These are phyloP conservation scores for Salisapilia sapeloensis DNA, from an alignment of 352 stramenopile species.

Conservation along the genomic window DNA sequence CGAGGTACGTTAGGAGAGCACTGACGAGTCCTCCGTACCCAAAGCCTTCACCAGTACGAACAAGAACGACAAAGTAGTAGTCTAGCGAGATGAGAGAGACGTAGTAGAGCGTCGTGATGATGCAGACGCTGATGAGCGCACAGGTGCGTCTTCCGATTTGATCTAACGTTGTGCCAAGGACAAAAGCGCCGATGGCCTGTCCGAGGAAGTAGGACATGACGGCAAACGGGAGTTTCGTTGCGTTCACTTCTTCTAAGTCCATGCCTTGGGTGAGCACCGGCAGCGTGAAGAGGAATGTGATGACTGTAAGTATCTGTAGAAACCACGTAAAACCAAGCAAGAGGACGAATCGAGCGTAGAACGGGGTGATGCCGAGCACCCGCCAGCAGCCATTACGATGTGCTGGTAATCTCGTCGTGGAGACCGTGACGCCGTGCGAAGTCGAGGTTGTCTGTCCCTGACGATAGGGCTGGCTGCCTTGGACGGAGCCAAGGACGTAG, in stretches of 20 bases:
- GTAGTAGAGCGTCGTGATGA: constrained; percentile 14
- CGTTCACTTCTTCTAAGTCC: background rate
- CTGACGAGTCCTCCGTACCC: constrained; percentile 37
- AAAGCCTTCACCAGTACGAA: constrained; percentile 19
- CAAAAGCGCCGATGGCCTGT: constrained; percentile 19
- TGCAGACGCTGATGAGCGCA: constrained; percentile 15
- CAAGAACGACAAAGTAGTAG: constrained; percentile 16
- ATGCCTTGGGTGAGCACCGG: constrained; percentile 1
- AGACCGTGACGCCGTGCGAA: constrained; percentile 1
- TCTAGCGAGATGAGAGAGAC: constrained; percentile 18
- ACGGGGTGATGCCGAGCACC: constrained; percentile 16
- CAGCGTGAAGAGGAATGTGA: constrained; percentile 15
- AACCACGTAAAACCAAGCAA: constrained; percentile 29
- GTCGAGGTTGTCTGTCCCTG: background rate
- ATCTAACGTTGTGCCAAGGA: constrained; percentile 36
- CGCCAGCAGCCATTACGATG: constrained; percentile 9
- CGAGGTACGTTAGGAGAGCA: constrained; percentile 24
- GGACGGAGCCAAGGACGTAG: constrained; percentile 19
- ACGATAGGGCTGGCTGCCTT: constrained; percentile 3
- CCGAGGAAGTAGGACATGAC: constrained; percentile 23
- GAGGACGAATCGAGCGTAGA: constrained; percentile 23
- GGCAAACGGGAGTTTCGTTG: constrained; percentile 7
- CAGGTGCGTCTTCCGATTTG: constrained; percentile 28
- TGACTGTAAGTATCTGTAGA: constrained; percentile 17
- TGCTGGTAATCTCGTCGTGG: constrained; percentile 8